Evolutionary conservation across 106 monocot genomes (phyloP).

Genomic region (Allium sativum): DNA sequence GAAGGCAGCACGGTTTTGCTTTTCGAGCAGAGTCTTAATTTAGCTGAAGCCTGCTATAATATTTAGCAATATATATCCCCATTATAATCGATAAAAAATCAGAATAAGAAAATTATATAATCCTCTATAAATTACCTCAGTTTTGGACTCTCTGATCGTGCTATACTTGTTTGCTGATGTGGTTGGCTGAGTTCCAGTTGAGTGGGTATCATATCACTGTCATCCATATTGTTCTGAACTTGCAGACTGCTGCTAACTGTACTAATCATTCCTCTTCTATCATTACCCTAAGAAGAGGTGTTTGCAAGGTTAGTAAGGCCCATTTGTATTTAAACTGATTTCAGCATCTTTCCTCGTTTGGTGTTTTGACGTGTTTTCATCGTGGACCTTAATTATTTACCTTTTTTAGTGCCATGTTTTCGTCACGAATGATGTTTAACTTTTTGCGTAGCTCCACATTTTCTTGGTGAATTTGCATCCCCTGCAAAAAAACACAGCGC

Average conservation of each 20-base stretch:
- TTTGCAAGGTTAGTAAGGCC: background rate
- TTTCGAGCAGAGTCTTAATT: background rate
- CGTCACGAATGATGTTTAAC: conserved; percentile 2
- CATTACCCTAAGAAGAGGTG: background rate
- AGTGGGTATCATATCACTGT: conserved; percentile 14
- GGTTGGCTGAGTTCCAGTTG: conserved; percentile 44
- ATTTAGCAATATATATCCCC: background rate
- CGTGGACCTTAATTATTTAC: background rate
- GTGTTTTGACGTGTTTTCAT: background rate
- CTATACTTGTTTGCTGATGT: conserved; percentile 20
- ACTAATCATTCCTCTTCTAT: conserved; percentile 5
- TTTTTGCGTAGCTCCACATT: conserved; percentile 23
- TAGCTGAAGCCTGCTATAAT: background rate
- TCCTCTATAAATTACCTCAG: conserved; percentile 23
- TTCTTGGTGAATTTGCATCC: conserved; percentile 10
- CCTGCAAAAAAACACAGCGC: background rate
- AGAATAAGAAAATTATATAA: background rate
- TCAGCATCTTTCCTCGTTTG: background rate
- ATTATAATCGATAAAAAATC: background rate
- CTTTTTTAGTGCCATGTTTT: background rate
- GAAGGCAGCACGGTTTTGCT: background rate
- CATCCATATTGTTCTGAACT: conserved; percentile 9
- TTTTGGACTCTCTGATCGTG: conserved; percentile 14
- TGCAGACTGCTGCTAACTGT: conserved; percentile 6
- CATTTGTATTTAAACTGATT: background rate